Evolutionary conservation across 1,284 basidiomycete genomes (phyloP).

Genomic region (Sutorius eximius): DNA sequence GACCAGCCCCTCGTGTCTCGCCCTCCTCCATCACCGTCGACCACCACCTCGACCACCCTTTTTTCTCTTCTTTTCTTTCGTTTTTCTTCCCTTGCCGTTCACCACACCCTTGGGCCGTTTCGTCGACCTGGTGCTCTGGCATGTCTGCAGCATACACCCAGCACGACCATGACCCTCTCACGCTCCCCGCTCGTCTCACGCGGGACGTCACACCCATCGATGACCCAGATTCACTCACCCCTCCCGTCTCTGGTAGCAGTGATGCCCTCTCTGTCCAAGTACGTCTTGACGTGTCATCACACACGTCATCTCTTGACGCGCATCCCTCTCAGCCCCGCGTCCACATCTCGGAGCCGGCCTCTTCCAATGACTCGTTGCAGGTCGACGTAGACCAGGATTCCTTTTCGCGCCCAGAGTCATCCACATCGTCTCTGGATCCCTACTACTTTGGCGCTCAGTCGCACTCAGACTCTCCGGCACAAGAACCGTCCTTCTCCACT

Average conservation of each 20-base stretch:
- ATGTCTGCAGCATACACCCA: conserved; percentile 31
- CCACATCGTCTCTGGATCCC: conserved; percentile 76
- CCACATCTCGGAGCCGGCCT: conserved; percentile 23
- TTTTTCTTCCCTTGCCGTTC: not conserved
- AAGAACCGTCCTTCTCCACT: conserved; percentile 34
- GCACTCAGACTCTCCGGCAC: conserved; percentile 57
- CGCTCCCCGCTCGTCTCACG: not conserved
- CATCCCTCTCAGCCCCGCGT: conserved; percentile 24
- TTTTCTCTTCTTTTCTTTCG: not conserved
- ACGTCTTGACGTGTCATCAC: not conserved
- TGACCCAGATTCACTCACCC: conserved; percentile 5
- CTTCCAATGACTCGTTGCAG: conserved; percentile 24
- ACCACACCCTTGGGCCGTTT: not conserved
- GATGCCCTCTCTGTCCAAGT: conserved; percentile 15
- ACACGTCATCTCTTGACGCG: not conserved
- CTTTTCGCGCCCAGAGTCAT: conserved; percentile 56
- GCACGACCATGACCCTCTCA: conserved; percentile 18
- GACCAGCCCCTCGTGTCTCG: conserved; percentile 18
- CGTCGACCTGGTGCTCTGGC: conserved; percentile 17
- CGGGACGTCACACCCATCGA: conserved; percentile 13
- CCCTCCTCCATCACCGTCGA: not conserved
- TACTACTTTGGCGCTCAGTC: conserved; percentile 77
- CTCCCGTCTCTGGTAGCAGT: not conserved
- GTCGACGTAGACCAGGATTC: conserved; percentile 34
- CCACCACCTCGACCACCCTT: not conserved